A percentile compares a stretch with the other conserved stretches of the same genome.
phyloP scores from a whole-genome alignment of 768 basidiomycete species.

The Boletus reticulatus region DNA sequence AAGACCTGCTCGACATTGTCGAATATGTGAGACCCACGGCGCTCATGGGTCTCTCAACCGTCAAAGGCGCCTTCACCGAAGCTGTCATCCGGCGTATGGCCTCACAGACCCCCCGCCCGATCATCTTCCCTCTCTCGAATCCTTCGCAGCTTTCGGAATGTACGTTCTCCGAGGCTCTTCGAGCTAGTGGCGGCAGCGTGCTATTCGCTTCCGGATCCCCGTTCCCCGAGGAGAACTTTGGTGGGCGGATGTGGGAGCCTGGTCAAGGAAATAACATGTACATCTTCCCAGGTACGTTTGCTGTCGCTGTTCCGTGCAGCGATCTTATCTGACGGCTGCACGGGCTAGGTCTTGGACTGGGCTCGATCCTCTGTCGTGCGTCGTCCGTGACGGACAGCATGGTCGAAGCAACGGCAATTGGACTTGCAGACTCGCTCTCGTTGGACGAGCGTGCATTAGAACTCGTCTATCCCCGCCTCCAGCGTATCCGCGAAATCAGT shows the following conservation, averaged over 20 bases:
- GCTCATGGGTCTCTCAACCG: slow-evolving; percentile 87
- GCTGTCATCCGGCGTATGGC: slow-evolving; percentile 76
- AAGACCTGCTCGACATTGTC: slow-evolving; percentile 71
- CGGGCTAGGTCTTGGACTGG: slow-evolving; percentile 52
- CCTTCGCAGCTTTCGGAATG: slow-evolving; percentile 82
- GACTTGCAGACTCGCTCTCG: slow-evolving; percentile 72
- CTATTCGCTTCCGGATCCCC: slow-evolving; percentile 90
- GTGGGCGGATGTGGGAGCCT: slow-evolving; percentile 59
- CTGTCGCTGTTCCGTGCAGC: background rate
- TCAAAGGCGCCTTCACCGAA: slow-evolving; percentile 75
- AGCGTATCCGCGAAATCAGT: slow-evolving; percentile 85
- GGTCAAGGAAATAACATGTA: slow-evolving; percentile 98
- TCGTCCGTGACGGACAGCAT: slow-evolving; percentile 76
- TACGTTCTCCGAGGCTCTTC: slow-evolving; percentile 73
- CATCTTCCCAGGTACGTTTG: slow-evolving; percentile 60
- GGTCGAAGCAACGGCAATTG: slow-evolving; percentile 86
- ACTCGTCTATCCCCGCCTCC: slow-evolving; percentile 80
- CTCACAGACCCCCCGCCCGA: slow-evolving; percentile 74
- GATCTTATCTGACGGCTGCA: slow-evolving; percentile 3
- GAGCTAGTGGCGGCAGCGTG: slow-evolving; percentile 67
- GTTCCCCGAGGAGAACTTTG: slow-evolving; percentile 62
- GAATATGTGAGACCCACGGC: slow-evolving; percentile 84
- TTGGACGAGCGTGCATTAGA: slow-evolving; percentile 61
- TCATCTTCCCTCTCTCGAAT: slow-evolving; percentile 93
- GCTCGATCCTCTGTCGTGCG: slow-evolving; percentile 68